Evolutionary conservation across 768 basidiomycete genomes (phyloP), one percentile per base, ranked within the genome.

Genomic region (Calocybe gangraenosa): DNA sequence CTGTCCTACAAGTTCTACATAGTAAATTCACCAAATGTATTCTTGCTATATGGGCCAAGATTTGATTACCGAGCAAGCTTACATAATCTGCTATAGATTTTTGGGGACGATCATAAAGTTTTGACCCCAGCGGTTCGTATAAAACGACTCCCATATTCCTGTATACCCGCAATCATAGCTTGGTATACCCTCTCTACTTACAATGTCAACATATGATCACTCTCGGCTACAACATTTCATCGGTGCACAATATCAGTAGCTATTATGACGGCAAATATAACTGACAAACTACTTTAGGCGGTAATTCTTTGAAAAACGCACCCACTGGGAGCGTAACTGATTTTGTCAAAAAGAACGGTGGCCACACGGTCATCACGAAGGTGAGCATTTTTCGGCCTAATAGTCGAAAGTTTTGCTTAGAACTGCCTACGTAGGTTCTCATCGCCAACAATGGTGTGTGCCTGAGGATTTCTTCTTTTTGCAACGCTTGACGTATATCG

Each of bases 281-380:
- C 25, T 28, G 25, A 28, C 11, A 5, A 11, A 5, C 11, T 25
- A n/a, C n/a, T 46, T n/a, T 59, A 97, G 96, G 96, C 59, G 94
- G 92, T 51, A 97, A 97, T 69, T 82, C 89, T 22, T 62, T 99
- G 50, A 90, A 93, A 49, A 84, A 79, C 49, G 94, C 94, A 22
- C 71, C 85, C 20, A 73, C 84, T 20, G 80, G 89, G 43, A 78
- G 75, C 49, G 83, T 99, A 33, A 75, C 82, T 51, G 93, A 97
- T 69, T 99, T 95, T 66, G 94, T 98, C 28, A 84, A 87, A 61
- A 69, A 71, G 39, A 74, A 94, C 63, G 93, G 94, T 8, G 96
- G 96, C 47, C 96, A 99, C 67, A 95, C 96, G 15, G 94, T 98
- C 49, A 97, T 99, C 68, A 96, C 92, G 47, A 98, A 98, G 74